phyloP scores from a whole-genome alignment of 805 yeast species.

The Starmerella apis region DNA sequence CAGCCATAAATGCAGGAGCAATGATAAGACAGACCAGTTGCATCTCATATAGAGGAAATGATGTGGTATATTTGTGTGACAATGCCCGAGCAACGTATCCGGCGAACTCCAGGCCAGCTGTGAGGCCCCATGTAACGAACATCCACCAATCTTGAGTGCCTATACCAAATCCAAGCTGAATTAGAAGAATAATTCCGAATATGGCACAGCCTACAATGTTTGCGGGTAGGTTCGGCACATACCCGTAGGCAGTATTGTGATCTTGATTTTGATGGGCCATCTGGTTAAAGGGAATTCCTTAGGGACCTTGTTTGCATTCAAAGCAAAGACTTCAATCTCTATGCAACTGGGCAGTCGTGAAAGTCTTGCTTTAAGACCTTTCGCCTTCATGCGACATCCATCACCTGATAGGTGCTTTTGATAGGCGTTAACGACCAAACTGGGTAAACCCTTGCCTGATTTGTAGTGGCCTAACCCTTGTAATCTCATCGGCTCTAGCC shows the following conservation, averaged over 20 bases:
- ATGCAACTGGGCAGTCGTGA: not conserved
- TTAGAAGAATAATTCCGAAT: constrained; percentile 40
- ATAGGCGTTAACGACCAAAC: not conserved
- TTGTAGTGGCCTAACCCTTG: not conserved
- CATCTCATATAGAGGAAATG: constrained; percentile 40
- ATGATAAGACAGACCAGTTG: constrained; percentile 62
- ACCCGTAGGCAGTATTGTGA: constrained; percentile 16
- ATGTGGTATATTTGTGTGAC: constrained; percentile 31
- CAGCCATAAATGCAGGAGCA: constrained; percentile 79
- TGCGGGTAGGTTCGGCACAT: constrained; percentile 44
- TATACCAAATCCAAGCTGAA: constrained; percentile 38
- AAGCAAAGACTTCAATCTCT: not conserved
- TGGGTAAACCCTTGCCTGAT: constrained; percentile 1
- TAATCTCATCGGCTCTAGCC: no score
- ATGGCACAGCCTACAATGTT: constrained; percentile 48
- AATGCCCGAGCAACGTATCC: constrained; percentile 60
- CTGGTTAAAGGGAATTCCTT: not conserved
- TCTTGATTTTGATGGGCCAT: not conserved
- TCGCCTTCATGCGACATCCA: not conserved
- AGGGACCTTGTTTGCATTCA: not conserved
- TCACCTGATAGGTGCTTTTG: not conserved
- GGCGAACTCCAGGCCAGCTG: constrained; percentile 48
- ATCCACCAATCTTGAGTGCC: constrained; percentile 56
- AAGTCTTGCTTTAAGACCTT: not conserved
- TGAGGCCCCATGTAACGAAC: constrained; percentile 45